Evolutionary conservation across 2,329 filamentous ascomycete genomes (phyloP), one percentile per base, ranked within the genome.

Genomic region (Colletotrichum sansevieriae): DNA sequence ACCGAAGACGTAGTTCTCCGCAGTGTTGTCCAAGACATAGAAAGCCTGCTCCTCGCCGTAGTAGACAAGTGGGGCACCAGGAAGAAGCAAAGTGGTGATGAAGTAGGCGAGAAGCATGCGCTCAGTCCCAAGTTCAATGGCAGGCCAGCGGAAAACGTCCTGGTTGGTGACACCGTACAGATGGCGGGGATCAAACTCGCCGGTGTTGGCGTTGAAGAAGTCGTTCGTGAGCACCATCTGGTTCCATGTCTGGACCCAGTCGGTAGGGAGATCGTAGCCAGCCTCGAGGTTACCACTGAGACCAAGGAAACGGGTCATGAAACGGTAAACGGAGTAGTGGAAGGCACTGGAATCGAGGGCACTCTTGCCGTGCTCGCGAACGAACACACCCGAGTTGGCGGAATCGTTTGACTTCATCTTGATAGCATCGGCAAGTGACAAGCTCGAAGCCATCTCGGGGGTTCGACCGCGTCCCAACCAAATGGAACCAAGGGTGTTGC

Each of bases 41-140:
- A 88, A 88, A 0, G 85, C 86, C 76, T 91, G 89, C 73, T 91
- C 89, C 74, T 91, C 89, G 18, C 89, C 89, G 86, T 87, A 91
- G 15, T 86, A 80, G 22, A 89, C 76, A 15, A 88, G 76, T 2
- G 89, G 87, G 35, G 90, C 88, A 15, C 88, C 88, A 1, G 88
- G 88, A 74, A 90, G 81, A 54, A 88, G 79, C 58, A 90, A 74
- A 0, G 87, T 88, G 1, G 86, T 87, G 51, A 91, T 82, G 72
- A 88, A 90, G 15, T 86, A 79, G 5, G 83, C 88, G 4, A 90
- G 76, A 7, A 90, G 78, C 74, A 88, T 85, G 51, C 86, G 82
- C 72, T 89, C 81, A 0, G 85, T 85, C 4, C 88, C 88, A 65
- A 87, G 83, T 43, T 81, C 79, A 25, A 91, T 79, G 10, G 86